Evolutionary conservation across 805 yeast species (phyloP), one percentile per base, ranked within the genome.

Genomic region (Wickerhamiella azymoides): DNA sequence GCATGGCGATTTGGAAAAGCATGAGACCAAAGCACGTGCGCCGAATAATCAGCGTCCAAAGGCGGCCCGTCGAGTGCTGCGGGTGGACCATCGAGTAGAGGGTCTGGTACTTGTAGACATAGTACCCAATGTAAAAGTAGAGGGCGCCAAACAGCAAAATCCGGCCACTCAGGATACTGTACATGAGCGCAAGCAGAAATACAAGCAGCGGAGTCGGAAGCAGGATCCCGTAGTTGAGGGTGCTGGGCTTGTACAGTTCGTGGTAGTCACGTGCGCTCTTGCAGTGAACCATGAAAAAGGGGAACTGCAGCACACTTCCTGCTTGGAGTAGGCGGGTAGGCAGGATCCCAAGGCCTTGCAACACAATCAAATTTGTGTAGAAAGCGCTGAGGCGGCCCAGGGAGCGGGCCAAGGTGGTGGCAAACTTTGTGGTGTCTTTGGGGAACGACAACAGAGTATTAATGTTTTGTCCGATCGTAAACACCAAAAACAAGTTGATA

Each of bases 51-150:
- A 86, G 67, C 0, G 96, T 94, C 97, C 96, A 89, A 1, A 89
- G 93, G 58, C 82, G 83, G 1, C 97, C 98, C 0, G 96, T 92
- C 0, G 96, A 86, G 63, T 92, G 97, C 33, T 93, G 96, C 9
- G 94, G 88, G 61, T 92, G 97, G 27, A 85, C 86, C 67, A 92
- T 80, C 0, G 95, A 81, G 60, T 84, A 89, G 52, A 92, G 67
- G 49, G 89, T 68, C 62, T 86, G 96, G 61, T 88, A 89, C 63
- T 89, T 89, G 71, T 79, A 85, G 8, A 88, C 94, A 59, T 78
- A 80, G 61, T 77, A 89, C 0, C 97, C 96, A 47, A 85, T 65
- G 13, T 83, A 62, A 59, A 89, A 89, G 62, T 92, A 89, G 1
- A 80, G 68, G 47, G 86, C 65, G 0, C 97, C 96, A 10, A 94